phyloP scores from a whole-genome alignment of 805 yeast genomes.

The Naumovozyma dairenensis region DNA sequence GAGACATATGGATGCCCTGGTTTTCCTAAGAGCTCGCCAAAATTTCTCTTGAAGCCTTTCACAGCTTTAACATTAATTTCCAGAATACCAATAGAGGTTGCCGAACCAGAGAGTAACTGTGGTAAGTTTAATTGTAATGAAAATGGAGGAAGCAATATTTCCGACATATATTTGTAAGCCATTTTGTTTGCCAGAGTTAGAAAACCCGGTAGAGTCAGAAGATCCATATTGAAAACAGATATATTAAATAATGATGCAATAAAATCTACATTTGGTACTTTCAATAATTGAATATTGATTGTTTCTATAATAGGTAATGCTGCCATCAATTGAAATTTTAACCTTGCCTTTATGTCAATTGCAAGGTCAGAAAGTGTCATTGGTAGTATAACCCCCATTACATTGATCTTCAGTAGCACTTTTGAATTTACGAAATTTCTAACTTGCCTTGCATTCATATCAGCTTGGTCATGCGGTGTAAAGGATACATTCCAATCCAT shows the following conservation, averaged over 20 bases:
- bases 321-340: constrained; percentile 78
- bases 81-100: constrained; percentile 78
- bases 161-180: constrained; percentile 76
- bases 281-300: constrained; percentile 69
- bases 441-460: constrained; percentile 71
- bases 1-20: constrained; percentile 83
- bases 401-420: constrained; percentile 58
- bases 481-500: constrained; percentile 94
- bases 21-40: constrained; percentile 51
- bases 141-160: constrained; percentile 76
- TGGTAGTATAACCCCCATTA: constrained; percentile 74
- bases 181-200: constrained; percentile 71
- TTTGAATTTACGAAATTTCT: constrained; percentile 75
- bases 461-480: constrained; percentile 80
- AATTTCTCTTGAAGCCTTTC: constrained; percentile 53
- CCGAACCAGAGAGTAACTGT: constrained; percentile 78
- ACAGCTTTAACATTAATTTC: constrained; percentile 58
- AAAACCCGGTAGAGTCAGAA: constrained; percentile 77
- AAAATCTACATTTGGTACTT: constrained; percentile 82
- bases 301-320: constrained; percentile 89
- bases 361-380: constrained; percentile 70
- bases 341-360: constrained; percentile 60
- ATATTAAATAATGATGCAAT: constrained; percentile 64
- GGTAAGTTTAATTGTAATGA: constrained; percentile 86
- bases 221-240: constrained; percentile 73